A percentile compares a stretch with the other conserved stretches of the same genome.
phyloP scores from a whole-genome alignment of 2,329 filamentous ascomycete genomes.

The Ophiostoma sp. region DNA sequence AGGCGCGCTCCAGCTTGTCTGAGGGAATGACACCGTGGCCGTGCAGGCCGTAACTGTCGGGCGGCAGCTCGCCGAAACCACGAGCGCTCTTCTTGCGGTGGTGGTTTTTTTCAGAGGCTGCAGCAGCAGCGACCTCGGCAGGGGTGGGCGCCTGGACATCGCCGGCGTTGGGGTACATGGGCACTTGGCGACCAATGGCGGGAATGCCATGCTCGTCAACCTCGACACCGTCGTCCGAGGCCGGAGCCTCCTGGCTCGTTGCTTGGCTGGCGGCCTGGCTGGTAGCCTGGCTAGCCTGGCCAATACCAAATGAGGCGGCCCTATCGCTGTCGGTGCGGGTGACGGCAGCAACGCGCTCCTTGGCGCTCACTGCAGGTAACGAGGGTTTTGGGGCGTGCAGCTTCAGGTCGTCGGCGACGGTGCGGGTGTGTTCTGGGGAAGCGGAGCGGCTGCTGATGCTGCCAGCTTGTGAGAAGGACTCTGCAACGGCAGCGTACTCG shows the following conservation, averaged over 20 bases:
- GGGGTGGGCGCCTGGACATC: conserved; percentile 95
- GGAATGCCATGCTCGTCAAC: conserved; percentile 87
- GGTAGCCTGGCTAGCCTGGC: conserved; percentile 51
- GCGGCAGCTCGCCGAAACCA: conserved; percentile 63
- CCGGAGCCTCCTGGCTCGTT: conserved; percentile 30
- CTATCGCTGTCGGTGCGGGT: conserved; percentile 87
- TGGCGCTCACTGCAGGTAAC: conserved; percentile 72
- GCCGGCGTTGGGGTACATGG: conserved; percentile 86
- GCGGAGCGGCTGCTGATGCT: conserved; percentile 37
- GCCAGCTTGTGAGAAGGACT: conserved; percentile 37
- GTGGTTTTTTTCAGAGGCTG: conserved; percentile 48
- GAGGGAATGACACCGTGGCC: conserved; percentile 71
- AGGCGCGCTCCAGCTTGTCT: conserved; percentile 83
- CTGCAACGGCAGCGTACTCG: conserved; percentile 65
- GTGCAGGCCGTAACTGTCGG: conserved; percentile 88
- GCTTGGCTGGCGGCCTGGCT: conserved; percentile 35
- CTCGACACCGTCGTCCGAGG: conserved; percentile 47
- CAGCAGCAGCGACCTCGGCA: conserved; percentile 40
- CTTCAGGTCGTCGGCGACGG: conserved; percentile 73
- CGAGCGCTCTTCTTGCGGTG: conserved; percentile 66
- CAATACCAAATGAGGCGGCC: conserved; percentile 79
- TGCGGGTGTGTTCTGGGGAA: conserved; percentile 67
- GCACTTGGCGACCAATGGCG: conserved; percentile 85
- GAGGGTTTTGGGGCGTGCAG: conserved; percentile 87
- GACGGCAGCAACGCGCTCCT: conserved; percentile 73